Conservation (phyloP, 176 grass and related monocot species). For the Aegilops bicornis region DNA sequence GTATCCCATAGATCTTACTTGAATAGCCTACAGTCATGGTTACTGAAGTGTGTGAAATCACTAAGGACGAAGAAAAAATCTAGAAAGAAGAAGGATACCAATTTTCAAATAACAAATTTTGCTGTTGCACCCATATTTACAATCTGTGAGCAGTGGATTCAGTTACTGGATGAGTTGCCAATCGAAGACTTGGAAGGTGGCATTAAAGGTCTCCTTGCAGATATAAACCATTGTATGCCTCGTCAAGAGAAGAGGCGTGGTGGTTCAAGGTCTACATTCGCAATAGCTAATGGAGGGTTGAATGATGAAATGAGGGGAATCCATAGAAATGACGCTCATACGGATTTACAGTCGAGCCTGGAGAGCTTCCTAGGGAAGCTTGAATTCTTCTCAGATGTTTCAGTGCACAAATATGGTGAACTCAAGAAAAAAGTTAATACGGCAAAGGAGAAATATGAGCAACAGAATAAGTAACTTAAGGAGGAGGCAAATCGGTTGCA, state of each 20-base stretch:
- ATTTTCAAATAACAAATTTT: slow-evolving; percentile 39
- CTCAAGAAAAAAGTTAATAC: slow-evolving; percentile 41
- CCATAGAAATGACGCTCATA: slow-evolving; percentile 32
- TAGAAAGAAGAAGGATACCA: slow-evolving; percentile 33
- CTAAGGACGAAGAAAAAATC: slow-evolving; percentile 36
- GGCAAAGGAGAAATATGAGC: slow-evolving; percentile 45
- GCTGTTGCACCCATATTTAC: slow-evolving; percentile 74
- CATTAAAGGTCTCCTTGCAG: slow-evolving; percentile 58
- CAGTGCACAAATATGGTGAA: slow-evolving; percentile 43
- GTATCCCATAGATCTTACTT: slow-evolving; percentile 79
- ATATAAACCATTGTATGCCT: slow-evolving; percentile 53
- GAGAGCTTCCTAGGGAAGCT: slow-evolving; percentile 60
- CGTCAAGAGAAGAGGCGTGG: slow-evolving; percentile 60
- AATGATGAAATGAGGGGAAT: slow-evolving; percentile 21
- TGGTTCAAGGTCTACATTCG: slow-evolving; percentile 52
- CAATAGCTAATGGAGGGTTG: slow-evolving; percentile 43
- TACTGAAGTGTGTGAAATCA: slow-evolving; percentile 77
- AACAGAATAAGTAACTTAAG: neutral
- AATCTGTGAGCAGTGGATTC: slow-evolving; percentile 77
- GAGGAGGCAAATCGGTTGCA: slow-evolving; percentile 7
- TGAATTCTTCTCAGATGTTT: slow-evolving; percentile 45
- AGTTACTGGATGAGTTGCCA: slow-evolving; percentile 37
- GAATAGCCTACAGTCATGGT: slow-evolving; percentile 67
- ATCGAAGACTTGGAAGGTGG: slow-evolving; percentile 52
- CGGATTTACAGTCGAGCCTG: slow-evolving; percentile 72